These are phyloP conservation scores for Skeletonema menzelii DNA, from an alignment of 108 stramenopile genomes.

Conservation along the genomic window DNA sequence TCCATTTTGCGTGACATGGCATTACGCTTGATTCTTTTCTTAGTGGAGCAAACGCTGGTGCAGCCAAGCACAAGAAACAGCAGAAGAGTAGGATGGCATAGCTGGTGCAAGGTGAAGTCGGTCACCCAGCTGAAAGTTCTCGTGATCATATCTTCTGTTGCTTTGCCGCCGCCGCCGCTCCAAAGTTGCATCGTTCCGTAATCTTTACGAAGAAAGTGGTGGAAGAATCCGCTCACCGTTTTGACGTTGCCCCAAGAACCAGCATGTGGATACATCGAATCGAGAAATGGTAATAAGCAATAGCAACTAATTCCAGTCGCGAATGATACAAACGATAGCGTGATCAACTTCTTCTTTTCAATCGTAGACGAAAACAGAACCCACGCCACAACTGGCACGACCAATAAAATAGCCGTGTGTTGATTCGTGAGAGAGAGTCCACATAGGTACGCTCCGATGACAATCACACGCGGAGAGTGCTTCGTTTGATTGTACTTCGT, in stretches of 20 bases:
- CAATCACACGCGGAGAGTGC: neutral
- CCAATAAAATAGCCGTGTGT: constrained; percentile 73
- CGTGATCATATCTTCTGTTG: constrained; percentile 33
- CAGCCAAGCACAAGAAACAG: constrained; percentile 20
- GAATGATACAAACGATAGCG: constrained; percentile 29
- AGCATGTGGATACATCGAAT: constrained; percentile 33
- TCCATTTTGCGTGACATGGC: neutral
- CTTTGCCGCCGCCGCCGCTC: constrained; percentile 38
- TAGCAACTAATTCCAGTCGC: constrained; percentile 52
- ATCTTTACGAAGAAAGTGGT: constrained; percentile 68
- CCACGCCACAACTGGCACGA: constrained; percentile 45
- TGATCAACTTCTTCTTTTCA: constrained; percentile 9
- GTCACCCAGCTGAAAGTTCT: constrained; percentile 29
- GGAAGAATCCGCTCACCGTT: constrained; percentile 51
- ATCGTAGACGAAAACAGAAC: constrained; percentile 35
- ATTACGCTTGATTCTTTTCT: neutral
- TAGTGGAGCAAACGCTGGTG: neutral
- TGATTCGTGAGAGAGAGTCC: constrained; percentile 81
- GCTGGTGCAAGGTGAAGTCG: constrained; percentile 28
- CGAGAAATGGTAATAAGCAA: constrained; percentile 53
- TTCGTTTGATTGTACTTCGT: constrained; percentile 14
- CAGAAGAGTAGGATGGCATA: constrained; percentile 9
- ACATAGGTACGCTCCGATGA: constrained; percentile 58
- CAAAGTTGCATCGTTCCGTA: constrained; percentile 79
- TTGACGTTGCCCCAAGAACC: constrained; percentile 83